These are phyloP conservation scores for Neonectria ditissima DNA, from an alignment of 2,329 filamentous ascomycete genomes.

Conservation along the genomic window DNA sequence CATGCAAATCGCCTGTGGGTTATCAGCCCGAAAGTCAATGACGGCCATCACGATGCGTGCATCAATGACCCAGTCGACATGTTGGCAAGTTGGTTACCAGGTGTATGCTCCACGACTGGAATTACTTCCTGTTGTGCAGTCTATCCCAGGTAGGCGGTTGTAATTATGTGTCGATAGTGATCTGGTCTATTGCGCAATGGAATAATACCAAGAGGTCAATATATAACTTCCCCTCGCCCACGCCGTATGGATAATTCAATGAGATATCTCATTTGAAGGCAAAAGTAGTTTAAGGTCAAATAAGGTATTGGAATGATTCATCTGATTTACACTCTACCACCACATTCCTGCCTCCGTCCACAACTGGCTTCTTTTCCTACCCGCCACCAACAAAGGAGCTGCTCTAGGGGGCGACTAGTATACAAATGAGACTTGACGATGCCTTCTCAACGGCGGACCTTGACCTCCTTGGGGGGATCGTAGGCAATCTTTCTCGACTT, in stretches of 20 bases:
- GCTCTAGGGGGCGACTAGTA: slow-evolving; percentile 58
- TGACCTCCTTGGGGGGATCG: slow-evolving; percentile 75
- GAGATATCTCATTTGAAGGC: slow-evolving; percentile 14
- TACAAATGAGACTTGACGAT: slow-evolving; percentile 52
- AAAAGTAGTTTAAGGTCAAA: slow-evolving; percentile 35
- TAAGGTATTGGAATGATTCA: slow-evolving; percentile 57
- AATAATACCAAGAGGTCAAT: background rate
- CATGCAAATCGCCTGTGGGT: background rate
- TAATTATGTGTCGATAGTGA: no score
- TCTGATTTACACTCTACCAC: slow-evolving; percentile 65
- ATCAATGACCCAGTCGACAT: no score
- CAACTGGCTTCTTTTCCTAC: slow-evolving; percentile 51
- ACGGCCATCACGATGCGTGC: background rate
- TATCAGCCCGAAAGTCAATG: background rate
- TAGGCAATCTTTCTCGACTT: slow-evolving; percentile 96
- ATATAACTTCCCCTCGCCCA: no score
- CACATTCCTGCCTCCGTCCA: slow-evolving; percentile 47
- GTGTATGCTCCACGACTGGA: no score
- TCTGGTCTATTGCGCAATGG: background rate
- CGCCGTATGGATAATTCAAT: background rate
- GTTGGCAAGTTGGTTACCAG: background rate
- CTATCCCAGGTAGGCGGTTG: no score
- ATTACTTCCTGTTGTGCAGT: no score
- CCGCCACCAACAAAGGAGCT: slow-evolving; percentile 58
- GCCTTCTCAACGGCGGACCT: slow-evolving; percentile 60